Evolutionary conservation across 2,329 filamentous ascomycete genomes (phyloP), one percentile per base, ranked within the genome.

Genomic region (Alternaria arborescens): DNA sequence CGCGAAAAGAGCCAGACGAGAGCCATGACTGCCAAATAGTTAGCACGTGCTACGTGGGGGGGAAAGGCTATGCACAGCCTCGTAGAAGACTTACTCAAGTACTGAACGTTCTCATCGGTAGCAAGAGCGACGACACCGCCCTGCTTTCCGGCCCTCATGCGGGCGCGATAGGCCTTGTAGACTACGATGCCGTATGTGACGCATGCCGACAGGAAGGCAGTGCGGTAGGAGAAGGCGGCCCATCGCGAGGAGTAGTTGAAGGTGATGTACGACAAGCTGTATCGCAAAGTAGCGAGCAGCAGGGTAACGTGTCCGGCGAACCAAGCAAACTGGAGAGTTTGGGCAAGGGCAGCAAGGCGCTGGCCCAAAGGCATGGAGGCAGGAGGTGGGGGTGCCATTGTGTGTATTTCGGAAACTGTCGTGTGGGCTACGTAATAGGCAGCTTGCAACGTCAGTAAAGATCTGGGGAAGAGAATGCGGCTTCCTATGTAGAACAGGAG

Each of bases 131-230:
- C 55, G 50, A 86, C 79, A 60, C 91, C 87, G 81, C 82, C 77
- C 77, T 85, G 87, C 72, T 88, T 88, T 66, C 90, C 89, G 51
- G 89, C 85, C 86, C 92, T 91, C 71, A 91, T 86, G 69, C 93
- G 91, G 71, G 94, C 92, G 69, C 94, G 89, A 84, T 94, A 92
- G 60, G 93, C 94, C 88, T 99, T 99, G 86, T 97, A 98, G 64
- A 99, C 94, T 51, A 99, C 95, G 69, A 99, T 98, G 68, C 95
- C 94, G 80, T 99, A 99, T 11, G 95, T 98, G 51, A 89, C 88
- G 48, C 93, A 93, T 6, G 95, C 95, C 3, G 94, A 90, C 71
- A 97, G 70, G 79, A 99, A 99, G 59, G 94, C 92, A 55, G 90
- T 87, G 73, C 95, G 94, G 84, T 99, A 99, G 58, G 91, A 91